These are phyloP conservation scores for Didymellaceae sp. DNA, from an alignment of 2,329 filamentous ascomycete genomes.

Conservation along the genomic window DNA sequence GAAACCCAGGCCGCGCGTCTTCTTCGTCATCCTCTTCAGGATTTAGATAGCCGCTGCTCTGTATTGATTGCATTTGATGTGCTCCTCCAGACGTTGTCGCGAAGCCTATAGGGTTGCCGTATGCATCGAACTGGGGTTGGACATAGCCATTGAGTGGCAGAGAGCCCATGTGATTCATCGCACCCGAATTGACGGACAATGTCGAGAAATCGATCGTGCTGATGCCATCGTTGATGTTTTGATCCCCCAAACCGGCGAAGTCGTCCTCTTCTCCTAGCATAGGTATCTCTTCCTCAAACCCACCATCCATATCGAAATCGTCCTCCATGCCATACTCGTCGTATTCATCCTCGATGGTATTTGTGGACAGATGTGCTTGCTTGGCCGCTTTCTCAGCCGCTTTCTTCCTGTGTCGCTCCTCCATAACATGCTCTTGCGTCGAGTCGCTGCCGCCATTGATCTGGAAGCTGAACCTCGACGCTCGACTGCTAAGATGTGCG, in stretches of 20 bases:
- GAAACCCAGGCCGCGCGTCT: conserved; percentile 7
- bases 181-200: conserved; percentile 30
- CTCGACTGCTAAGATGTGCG: conserved; percentile 65
- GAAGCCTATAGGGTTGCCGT: conserved; percentile 43
- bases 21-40: conserved; percentile 16
- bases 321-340: conserved; percentile 51
- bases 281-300: conserved; percentile 71
- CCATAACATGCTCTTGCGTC: conserved; percentile 70
- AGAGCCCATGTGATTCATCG: conserved; percentile 29
- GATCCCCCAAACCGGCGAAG: conserved; percentile 34
- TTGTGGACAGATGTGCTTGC: conserved; percentile 44
- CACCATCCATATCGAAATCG: conserved; percentile 62
- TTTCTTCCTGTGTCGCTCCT: conserved; percentile 73
- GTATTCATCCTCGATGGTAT: conserved; percentile 46
- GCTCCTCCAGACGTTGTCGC: conserved; percentile 39
- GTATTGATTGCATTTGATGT: conserved; percentile 15
- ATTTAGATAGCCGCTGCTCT: conserved; percentile 3
- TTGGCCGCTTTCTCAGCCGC: conserved; percentile 65
- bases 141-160: conserved; percentile 32
- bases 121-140: conserved; percentile 37
- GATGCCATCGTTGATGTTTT: conserved; percentile 31
- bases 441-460: conserved; percentile 74
- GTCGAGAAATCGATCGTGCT: conserved; percentile 44
- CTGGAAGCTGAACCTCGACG: conserved; percentile 82
- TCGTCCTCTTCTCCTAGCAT: conserved; percentile 52